These are phyloP conservation scores for Mallotus nudiflorus DNA, from an alignment of 345 rosid genomes.

Conservation along the genomic window DNA sequence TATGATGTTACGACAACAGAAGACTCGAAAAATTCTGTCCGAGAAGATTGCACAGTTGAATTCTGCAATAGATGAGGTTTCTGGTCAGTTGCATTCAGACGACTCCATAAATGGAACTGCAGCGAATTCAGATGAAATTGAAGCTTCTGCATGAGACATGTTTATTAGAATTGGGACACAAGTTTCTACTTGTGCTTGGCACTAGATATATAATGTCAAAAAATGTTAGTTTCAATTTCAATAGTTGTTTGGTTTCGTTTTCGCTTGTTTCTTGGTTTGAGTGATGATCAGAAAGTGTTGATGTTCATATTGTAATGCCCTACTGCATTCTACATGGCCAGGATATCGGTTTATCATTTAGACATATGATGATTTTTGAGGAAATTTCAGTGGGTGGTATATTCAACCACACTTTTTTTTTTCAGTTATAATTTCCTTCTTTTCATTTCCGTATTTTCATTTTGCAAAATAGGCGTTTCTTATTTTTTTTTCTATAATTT, in stretches of 20 bases:
- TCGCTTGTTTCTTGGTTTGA: background rate
- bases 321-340: too few relatives aligned
- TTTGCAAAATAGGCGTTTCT: too few relatives aligned
- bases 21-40: slow-evolving; percentile 38
- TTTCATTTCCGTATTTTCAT: too few relatives aligned
- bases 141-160: slow-evolving; percentile 8
- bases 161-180: background rate
- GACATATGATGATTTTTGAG: too few relatives aligned
- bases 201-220: background rate
- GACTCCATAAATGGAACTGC: slow-evolving; percentile 33
- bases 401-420: too few relatives aligned
- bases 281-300: background rate
- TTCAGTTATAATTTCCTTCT: too few relatives aligned
- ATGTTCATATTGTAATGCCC: too few relatives aligned
- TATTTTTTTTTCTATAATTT: too few relatives aligned
- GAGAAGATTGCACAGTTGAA: slow-evolving; percentile 54
- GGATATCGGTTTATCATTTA: too few relatives aligned
- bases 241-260: background rate
- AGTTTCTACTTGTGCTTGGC: background rate
- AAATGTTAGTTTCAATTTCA: background rate
- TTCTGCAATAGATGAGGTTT: slow-evolving; percentile 48
- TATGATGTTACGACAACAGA: slow-evolving; percentile 28
- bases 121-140: slow-evolving; percentile 49
- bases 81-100: slow-evolving; percentile 38
- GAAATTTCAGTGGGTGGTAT: too few relatives aligned